Evolutionary conservation across 176 grass and related monocot species (phyloP).

Genomic region (Avena insularis): DNA sequence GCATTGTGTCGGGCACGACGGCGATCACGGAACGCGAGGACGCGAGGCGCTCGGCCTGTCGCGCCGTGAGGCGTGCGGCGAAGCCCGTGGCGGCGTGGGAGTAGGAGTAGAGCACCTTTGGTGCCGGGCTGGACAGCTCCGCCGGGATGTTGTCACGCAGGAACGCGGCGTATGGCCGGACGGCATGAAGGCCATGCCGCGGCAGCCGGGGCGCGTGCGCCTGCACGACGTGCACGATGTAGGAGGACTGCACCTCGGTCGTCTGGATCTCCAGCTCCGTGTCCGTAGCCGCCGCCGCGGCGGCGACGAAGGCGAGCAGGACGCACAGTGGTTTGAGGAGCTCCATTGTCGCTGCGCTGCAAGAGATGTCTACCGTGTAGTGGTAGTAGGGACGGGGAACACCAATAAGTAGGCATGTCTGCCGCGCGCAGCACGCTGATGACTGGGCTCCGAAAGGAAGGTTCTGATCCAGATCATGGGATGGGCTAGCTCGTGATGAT

Average conservation of each 20-base stretch:
- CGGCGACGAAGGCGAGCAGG: background rate
- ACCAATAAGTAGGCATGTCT: too few species aligned
- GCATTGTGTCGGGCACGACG: constrained; percentile 41
- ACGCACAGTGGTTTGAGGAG: background rate
- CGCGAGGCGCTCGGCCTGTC: constrained; percentile 12
- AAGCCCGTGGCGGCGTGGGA: constrained; percentile 20
- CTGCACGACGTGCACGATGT: background rate
- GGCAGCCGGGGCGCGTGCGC: background rate
- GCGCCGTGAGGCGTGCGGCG: too few species aligned
- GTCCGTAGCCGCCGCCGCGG: background rate
- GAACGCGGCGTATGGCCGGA: background rate
- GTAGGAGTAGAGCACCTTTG: constrained; percentile 42
- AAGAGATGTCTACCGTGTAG: too few species aligned
- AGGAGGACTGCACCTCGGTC: background rate
- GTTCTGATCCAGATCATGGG: too few species aligned
- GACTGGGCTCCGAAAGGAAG: too few species aligned
- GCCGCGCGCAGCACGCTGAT: too few species aligned
- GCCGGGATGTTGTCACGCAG: background rate
- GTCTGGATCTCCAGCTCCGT: background rate
- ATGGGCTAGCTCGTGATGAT: too few species aligned
- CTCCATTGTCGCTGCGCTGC: background rate
- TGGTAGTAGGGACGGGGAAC: too few species aligned
- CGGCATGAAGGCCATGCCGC: background rate
- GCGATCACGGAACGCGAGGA: constrained; percentile 42
- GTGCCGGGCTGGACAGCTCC: background rate